Evolutionary conservation across 2,329 filamentous ascomycete genomes (phyloP).

Genomic region (Aspergillus sp.): DNA sequence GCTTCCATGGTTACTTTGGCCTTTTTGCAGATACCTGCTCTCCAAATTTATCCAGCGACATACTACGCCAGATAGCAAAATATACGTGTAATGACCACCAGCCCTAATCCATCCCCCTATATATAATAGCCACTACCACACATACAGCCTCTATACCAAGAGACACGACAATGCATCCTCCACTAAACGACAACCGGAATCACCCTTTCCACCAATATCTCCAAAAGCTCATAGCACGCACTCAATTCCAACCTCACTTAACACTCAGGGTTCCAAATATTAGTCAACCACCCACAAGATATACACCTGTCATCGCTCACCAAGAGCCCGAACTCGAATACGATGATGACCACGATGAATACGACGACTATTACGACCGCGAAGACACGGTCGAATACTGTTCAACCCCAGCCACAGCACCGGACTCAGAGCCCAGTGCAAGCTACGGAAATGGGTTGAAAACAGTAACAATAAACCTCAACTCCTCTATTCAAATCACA

Average conservation of each 20-base stretch:
- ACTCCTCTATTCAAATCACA: slow-evolving; percentile 34
- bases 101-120: background rate
- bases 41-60: background rate
- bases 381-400: background rate
- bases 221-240: background rate
- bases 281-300: background rate
- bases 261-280: background rate
- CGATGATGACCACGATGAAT: slow-evolving; percentile 6
- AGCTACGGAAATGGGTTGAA: background rate
- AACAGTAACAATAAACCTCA: slow-evolving; percentile 34
- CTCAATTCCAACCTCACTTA: background rate
- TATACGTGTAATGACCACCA: background rate
- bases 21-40: background rate
- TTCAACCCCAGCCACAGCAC: background rate
- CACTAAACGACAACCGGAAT: slow-evolving; percentile 21
- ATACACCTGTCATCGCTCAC: background rate
- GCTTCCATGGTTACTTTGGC: background rate
- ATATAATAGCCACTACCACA: background rate
- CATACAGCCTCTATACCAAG: background rate
- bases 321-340: background rate
- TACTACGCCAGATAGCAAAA: background rate
- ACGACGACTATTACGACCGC: slow-evolving; percentile 3
- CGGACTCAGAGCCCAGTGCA: background rate
- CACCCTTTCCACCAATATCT: background rate
- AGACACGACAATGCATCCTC: background rate